These are phyloP conservation scores for Colletotrichum australisinense DNA, from an alignment of 2,329 filamentous ascomycete genomes.

Conservation along the genomic window DNA sequence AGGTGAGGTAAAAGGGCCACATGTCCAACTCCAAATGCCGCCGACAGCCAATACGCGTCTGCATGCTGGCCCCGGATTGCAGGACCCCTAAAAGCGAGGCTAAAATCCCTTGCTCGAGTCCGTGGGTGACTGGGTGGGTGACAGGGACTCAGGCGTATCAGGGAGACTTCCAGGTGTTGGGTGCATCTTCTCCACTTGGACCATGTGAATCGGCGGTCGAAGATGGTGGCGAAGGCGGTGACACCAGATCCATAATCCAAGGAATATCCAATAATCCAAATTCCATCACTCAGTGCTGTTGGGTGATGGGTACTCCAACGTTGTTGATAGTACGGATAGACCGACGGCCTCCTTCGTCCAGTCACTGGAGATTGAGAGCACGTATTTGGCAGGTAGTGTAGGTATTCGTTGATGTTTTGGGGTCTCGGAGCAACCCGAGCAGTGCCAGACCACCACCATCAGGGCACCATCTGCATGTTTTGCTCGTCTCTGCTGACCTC, in stretches of 20 bases:
- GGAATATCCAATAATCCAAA: neutral
- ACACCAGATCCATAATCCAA: neutral
- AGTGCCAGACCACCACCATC: neutral
- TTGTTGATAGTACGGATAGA: neutral
- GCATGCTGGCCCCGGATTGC: neutral
- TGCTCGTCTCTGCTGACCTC: neutral
- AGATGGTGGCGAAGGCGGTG: neutral
- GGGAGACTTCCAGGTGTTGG: neutral
- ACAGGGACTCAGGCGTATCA: no score
- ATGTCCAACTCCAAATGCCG: neutral
- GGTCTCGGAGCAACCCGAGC: neutral
- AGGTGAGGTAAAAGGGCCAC: neutral
- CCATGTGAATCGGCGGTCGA: slow-evolving; percentile 4
- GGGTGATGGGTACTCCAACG: neutral
- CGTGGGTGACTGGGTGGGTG: neutral
- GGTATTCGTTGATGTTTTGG: neutral
- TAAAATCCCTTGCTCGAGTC: neutral
- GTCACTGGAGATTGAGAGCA: neutral
- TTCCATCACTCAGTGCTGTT: no score
- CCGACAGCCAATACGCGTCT: neutral
- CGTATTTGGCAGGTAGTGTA: no score
- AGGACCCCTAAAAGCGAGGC: slow-evolving; percentile 29
- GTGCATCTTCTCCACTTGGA: neutral
- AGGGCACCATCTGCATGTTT: no score
- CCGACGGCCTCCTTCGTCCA: neutral